Evolutionary conservation across 257 asterid genomes (phyloP), one percentile per base, ranked within the genome.

Genomic region (Penstemon davidsonii): DNA sequence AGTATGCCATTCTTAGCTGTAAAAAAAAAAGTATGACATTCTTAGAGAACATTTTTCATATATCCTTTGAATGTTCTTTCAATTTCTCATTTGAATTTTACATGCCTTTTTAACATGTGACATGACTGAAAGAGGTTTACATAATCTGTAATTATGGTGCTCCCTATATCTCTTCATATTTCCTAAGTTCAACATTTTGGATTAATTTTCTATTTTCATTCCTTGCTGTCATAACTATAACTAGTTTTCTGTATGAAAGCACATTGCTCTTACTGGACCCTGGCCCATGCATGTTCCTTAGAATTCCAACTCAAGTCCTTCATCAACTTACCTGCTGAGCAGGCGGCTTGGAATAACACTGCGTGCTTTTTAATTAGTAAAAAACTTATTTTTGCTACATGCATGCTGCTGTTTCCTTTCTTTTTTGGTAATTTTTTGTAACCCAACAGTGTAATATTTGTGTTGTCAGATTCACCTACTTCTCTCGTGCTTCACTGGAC

Each of bases 401-500:
- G 71, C 72, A 57, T 37, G 61, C 41, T 59, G 3, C 67, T 61
- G n/a, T 56, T 56, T 66, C 3, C 40, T 10, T 49, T 57, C 62
- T 64, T 67, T 66, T 50, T 37, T 38, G 11, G 18, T 51, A 13
- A 38, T 56, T 64, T 44, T 62, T 60, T 55, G 39, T 45, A 25
- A 60, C 10, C 6, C 33, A 41, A 68, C 72, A 60, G 54, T 59
- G 58, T 71, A 50, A 63, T 66, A 53, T 69, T 56, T 58, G 6
- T 82, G 78, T 60, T 80, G 70, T 71, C 94, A 90, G 97, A 78
- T 90, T 90, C 81, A 41, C 94, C 60, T 90, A 90, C 59, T 90
- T 88, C 82, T 88, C 96, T 72, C 96, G 94, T 66, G 94, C 96
- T 70, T 84, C 97, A 43, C 75, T 90, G 87, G 97, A 90, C 70